Base-by-base conservation (phyloP, 495 filamentous ascomycete genomes). In the Aspergillus kassunensis region DNA sequence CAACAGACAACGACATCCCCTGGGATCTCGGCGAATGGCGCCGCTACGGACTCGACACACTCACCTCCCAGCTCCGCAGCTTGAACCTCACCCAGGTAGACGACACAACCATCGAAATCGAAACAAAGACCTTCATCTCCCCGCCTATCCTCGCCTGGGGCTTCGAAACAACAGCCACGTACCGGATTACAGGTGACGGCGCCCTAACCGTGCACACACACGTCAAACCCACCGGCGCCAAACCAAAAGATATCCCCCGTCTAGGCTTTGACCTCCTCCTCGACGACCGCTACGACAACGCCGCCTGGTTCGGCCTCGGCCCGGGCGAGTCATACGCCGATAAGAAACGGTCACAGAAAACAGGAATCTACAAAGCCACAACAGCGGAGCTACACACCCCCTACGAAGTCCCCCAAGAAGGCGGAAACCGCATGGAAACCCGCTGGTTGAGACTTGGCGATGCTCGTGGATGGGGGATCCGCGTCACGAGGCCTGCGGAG, bases 391-490 rank as follows among this genome's bases (percentile, higher is more conserved):
- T 86, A 35, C 75, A 76, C 47, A 77, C 76, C 1, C 63, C 71
- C 3, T 86, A 85, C 57, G 84, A 87, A 34, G 76, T 78, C 25
- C 83, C 83, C 0, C 84, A 86, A 50, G 83, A 87, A 51, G 77
- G 71, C 41, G 77, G 80, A 29, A 86, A 86, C 50, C 66, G 81
- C n/a, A 80, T 76, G 35, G 81, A 79, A 16, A 80, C 77, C 4
- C 59, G 78, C 16, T 86, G 82, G 79, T 68, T 86, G 16, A 66
- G 78, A 56, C 60, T 80, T 11, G 57, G 57, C 4, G 59, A 75
- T 39, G 49, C 52, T 0, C 48, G 65, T 4, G 69, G 71, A 11
- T 58, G 64, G 45, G 63, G 70, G 24, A 33, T 75, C 13, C 68
- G 76, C 64, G 37, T 62, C 2, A 42, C 57, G 15, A 37, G 5